Base-by-base conservation (phyloP, 768 basidiomycete species). In the Chalciporus chontae region DNA sequence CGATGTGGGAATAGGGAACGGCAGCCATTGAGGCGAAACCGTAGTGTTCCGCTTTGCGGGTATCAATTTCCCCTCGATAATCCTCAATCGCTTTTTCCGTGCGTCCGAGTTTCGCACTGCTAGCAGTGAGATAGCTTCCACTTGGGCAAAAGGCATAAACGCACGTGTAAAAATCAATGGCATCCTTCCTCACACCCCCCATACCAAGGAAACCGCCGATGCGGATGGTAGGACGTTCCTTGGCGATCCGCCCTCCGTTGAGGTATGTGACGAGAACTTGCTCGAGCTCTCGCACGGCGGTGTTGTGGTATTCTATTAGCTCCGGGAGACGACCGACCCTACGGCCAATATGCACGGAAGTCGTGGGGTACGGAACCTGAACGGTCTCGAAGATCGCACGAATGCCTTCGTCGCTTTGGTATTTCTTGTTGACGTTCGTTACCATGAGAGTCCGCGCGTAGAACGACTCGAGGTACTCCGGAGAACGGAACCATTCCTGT, bases 241-340 rank as follows among this genome's bases (percentile, higher is more conserved):
- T 83, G 42, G 79, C 90, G 32, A 94, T 75, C 59, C 75, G 80
- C 2, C 90, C 91, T 8, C 80, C 84, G 59, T 92, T 94, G 52
- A 97, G 78, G 66, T 96, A 97, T 47, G 81, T 83, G 49, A 97
- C 95, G 27, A 99, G 78, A 43, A 93, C 77, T 32, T 81, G 76
- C 66, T 99, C 96, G 50, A 98, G 80, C 59, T 95, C 85, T 42
- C 88, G 78, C n/a, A 99, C 95, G n/a, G 91, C 87, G 47, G 83
- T 73, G 67, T 98, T 98, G 68, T 94, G 91, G 59, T 84, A 87
- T 49, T 95, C 89, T 55, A 99, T 90, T 48, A 96, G 73, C 51
- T 92, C 85, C 0, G 96, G 93, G 14, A 98, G 83, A 49, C 83
- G 78, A 23, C 94, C 95, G 29, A 97, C 87, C 57, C 81, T 82